Evolutionary conservation across 2,329 filamentous ascomycete genomes (phyloP), one percentile per base, ranked within the genome.

Genomic region (Aspergillus sp.): DNA sequence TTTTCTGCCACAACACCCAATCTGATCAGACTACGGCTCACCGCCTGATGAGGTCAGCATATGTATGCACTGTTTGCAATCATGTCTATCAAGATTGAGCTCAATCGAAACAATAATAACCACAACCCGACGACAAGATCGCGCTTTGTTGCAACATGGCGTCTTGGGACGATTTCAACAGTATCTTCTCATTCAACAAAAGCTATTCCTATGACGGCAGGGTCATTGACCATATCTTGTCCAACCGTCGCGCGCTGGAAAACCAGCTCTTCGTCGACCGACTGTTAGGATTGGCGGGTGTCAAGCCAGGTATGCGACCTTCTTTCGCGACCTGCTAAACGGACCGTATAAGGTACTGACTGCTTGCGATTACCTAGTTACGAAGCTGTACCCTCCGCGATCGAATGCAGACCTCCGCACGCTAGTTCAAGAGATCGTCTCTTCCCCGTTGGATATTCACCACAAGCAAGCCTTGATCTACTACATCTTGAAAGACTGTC

Each of bases 381-480:
- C 80, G 45, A 87, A 85, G 63, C 72, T 82, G 11, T 95, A 94
- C 65, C 90, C 90, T 41, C 89, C 90, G 0, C 85, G 84, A 65
- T 83, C 82, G 49, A 85, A 88, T 52, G 78, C 77, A 54, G 82
- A 84, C 40, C 79, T 95, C 26, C 82, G 83, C 60, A 81, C 83
- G 36, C 79, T 95, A 5, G 86, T 92, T 71, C 77, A 84, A 55
- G 82, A 85, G 53, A 85, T 95, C 57, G 81, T 85, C 67, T 79
- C 83, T 22, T 82, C 78, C 49, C 76, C 75, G 45, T 84, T 87
- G 60, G 82, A 86, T 7, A 79, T 83, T 49, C 87, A 92, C 69
- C 86, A 92, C 74, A 92, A 92, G 69, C 84, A 91, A 59, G 89
- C 90, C 16, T 80, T 94, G 45, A 78, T 95, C 58, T 95, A 89